phyloP scores from a whole-genome alignment of 306 rosid genomes.

The Fagus sylvatica region DNA sequence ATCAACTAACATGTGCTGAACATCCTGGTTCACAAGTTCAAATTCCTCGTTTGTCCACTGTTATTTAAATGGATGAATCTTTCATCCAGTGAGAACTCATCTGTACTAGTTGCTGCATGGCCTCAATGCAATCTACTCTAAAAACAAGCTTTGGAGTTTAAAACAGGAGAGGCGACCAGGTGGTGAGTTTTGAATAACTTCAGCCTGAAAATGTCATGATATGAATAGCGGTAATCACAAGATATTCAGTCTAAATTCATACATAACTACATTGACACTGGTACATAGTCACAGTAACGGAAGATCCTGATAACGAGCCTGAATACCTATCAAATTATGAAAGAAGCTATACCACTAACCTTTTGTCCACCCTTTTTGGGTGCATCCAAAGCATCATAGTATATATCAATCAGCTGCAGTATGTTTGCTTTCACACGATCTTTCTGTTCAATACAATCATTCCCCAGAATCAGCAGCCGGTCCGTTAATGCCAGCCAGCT shows the following conservation, averaged over 20 bases:
- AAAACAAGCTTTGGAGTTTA: neutral
- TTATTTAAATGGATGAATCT: no score
- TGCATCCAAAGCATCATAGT: constrained; percentile 75
- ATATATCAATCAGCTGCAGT: constrained; percentile 52
- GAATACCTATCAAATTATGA: constrained; percentile 2
- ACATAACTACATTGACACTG: neutral
- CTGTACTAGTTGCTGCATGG: no score
- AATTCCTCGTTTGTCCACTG: no score
- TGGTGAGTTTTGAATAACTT: neutral
- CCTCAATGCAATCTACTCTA: neutral
- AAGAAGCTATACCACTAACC: constrained; percentile 49
- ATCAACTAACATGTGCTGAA: neutral
- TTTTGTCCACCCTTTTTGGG: constrained; percentile 61
- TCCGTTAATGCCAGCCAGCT: constrained; percentile 77
- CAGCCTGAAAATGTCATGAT: neutral
- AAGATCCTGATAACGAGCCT: no score
- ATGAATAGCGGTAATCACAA: neutral
- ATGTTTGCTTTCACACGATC: constrained; percentile 39
- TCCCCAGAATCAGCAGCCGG: constrained; percentile 41
- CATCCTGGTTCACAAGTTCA: neutral
- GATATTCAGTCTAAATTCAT: neutral
- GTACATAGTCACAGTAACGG: neutral
- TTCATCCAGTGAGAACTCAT: no score
- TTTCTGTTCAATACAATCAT: constrained; percentile 30
- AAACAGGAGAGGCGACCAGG: neutral